A percentile compares a stretch with the other conserved stretches of the same genome.
phyloP scores from a whole-genome alignment of 192 early-diverging fungal genomes.

The Jimgerdemannia flammicorona region DNA sequence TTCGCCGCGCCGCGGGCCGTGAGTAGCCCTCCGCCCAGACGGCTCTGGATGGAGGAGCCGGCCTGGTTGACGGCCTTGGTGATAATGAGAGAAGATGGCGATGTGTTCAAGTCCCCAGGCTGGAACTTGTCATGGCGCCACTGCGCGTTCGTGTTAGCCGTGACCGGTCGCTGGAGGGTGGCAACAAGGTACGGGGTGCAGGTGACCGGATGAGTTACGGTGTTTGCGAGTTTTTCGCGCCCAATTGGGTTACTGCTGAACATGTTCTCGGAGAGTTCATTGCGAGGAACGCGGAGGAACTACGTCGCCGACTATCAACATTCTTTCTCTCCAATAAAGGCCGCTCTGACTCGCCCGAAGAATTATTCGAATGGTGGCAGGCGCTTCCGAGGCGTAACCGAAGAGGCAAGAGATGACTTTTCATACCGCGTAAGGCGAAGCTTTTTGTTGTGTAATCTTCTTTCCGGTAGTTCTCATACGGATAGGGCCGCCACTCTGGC shows the following conservation, averaged over 20 bases:
- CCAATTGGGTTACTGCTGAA: not conserved
- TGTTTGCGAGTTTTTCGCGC: not conserved
- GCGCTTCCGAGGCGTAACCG: not conserved
- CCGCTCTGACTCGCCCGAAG: too few relatives aligned
- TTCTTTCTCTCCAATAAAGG: too few relatives aligned
- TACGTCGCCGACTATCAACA: not conserved
- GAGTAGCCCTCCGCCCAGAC: conserved; percentile 6
- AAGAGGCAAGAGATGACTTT: not conserved
- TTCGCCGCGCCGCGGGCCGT: conserved; percentile 9
- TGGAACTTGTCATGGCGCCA: conserved; percentile 1
- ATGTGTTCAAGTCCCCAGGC: conserved; percentile 3
- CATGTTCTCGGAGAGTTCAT: not conserved
- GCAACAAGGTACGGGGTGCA: not conserved
- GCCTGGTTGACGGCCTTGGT: conserved; percentile 17
- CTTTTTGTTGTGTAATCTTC: conserved; percentile 20
- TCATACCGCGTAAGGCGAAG: conserved; percentile 25
- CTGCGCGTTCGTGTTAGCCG: not conserved
- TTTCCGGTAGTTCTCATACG: conserved; percentile 13
- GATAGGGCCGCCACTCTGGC: conserved; percentile 15
- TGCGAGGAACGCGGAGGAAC: not conserved
- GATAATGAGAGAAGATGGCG: conserved; percentile 19
- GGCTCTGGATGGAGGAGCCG: not conserved
- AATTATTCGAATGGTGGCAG: not conserved
- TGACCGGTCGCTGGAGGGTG: conserved; percentile 1
- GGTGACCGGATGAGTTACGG: not conserved